These are phyloP conservation scores for Arthrobotrys iridis DNA, from an alignment of 2,329 filamentous ascomycete genomes.

Conservation along the genomic window DNA sequence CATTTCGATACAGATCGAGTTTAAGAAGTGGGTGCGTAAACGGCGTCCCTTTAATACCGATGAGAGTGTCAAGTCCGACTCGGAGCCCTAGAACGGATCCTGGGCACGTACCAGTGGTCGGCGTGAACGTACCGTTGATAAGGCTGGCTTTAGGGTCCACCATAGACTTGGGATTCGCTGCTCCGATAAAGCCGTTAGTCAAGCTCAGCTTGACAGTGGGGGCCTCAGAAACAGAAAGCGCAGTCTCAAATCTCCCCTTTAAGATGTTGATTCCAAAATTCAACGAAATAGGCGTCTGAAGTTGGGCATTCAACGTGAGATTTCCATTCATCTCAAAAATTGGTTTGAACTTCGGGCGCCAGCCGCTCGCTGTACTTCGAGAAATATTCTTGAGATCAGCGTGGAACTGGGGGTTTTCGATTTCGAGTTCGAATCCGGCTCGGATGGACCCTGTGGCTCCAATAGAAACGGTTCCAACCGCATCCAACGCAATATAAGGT, in stretches of 20 bases:
- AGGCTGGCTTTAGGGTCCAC: constrained; percentile 6
- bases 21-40: constrained; percentile 32
- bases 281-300: constrained; percentile 36
- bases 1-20: constrained; percentile 33
- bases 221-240: constrained; percentile 29
- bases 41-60: constrained; percentile 33
- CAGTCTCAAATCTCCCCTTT: constrained; percentile 32
- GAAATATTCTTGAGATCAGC: constrained; percentile 29
- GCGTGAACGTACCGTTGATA: constrained; percentile 28
- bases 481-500: constrained; percentile 45
- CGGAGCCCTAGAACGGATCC: constrained; percentile 37
- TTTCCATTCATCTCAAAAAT: constrained; percentile 44
- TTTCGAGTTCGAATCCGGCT: constrained; percentile 42
- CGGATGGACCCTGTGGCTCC: constrained; percentile 39
- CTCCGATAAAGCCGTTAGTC: constrained; percentile 19
- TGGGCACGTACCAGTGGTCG: constrained; percentile 25
- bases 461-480: constrained; percentile 24
- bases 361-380: constrained; percentile 29
- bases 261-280: constrained; percentile 53
- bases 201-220: constrained; percentile 35
- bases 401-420: constrained; percentile 36
- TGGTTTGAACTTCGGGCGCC: constrained; percentile 47
- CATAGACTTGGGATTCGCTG: constrained; percentile 2
- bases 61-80: constrained; percentile 40
- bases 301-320: constrained; percentile 30